phyloP scores from a whole-genome alignment of 805 yeast species.

The Schwanniomyces pseudopolymorphus region DNA sequence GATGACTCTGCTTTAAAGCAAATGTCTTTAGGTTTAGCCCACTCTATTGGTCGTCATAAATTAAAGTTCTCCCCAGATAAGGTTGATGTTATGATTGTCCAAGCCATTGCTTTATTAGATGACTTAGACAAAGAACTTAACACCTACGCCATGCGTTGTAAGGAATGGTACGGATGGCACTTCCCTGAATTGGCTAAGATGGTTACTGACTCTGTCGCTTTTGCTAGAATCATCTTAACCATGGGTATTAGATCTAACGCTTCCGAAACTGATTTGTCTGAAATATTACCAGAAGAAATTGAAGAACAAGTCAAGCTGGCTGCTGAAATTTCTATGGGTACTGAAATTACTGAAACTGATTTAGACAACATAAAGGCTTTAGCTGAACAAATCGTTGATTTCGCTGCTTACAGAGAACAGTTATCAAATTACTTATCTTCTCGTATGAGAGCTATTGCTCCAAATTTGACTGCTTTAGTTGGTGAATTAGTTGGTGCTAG shows the following conservation, averaged over 20 bases:
- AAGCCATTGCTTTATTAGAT: constrained; percentile 95
- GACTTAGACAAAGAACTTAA: constrained; percentile 97
- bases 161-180: constrained; percentile 99
- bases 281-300: constrained; percentile 46
- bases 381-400: constrained; percentile 95
- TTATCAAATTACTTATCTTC: constrained; percentile 85
- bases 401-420: constrained; percentile 95
- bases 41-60: constrained; percentile 97
- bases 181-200: constrained; percentile 99
- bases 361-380: constrained; percentile 82
- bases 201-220: constrained; percentile 92
- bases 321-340: constrained; percentile 99
- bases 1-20: constrained; percentile 80
- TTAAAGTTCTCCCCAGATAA: constrained; percentile 96
- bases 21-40: constrained; percentile 98
- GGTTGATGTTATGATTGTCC: constrained; percentile 98
- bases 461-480: constrained; percentile 90
- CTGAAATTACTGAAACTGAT: constrained; percentile 93
- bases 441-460: constrained; percentile 99
- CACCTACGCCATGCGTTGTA: constrained; percentile 98
- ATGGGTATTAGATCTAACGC: constrained; percentile 96
- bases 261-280: constrained; percentile 75
- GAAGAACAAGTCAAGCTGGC: constrained; percentile 78
- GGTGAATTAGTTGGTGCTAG: constrained; percentile 99
- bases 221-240: constrained; percentile 86